Evolutionary conservation across 1,284 basidiomycete genomes (phyloP), one percentile per base, ranked within the genome.

Genomic region (Jaminaea rosea): DNA sequence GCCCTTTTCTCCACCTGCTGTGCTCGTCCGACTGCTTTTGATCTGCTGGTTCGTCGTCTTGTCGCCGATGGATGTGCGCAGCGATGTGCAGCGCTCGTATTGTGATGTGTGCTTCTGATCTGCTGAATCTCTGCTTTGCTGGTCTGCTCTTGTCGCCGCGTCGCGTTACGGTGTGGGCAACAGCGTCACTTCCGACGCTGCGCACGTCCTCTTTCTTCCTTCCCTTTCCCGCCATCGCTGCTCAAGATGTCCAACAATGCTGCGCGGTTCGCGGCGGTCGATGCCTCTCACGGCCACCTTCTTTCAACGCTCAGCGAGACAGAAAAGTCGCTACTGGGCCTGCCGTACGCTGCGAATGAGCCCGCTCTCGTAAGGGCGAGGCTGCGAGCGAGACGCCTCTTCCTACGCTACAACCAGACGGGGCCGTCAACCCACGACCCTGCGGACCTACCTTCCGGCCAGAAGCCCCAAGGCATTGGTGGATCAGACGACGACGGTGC

Each of bases 291-390:
- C 27, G 26, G 13, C 19, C 7, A 28, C 3, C 23, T 34, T 10
- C 17, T 17, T 29, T 47, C 39, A 10, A 27, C 44, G n/a, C 26
- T 46, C 6, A 42, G 39, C 39, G 39, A 42, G 39, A 42, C 39
- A 3, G 19, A 42, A 23, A 42, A 42, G 19, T 42, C 39, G 19
- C 39, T 17, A 5, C 17, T 42, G 2, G 58, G 58, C 34, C 37
- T 60, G 7, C 58, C 58, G 4, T 60, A 60, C 53, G 13, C 53
- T 27, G 54, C 58, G 17, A 55, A 45, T 31, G 50, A 53, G n/a
- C 50, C 55, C 17, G 37, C 39, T 1, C 37, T 60, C 13, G 44
- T 53, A 11, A 17, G 44, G 10, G 55, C 46, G 17, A 45, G 55
- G 9, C 46, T 54, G 8, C 37, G 51, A 15, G 50, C 37, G 21